A percentile compares a stretch with the other conserved stretches of the same genome.
phyloP scores from a whole-genome alignment of 306 rosid species.

The Castanopsis chinensis region DNA sequence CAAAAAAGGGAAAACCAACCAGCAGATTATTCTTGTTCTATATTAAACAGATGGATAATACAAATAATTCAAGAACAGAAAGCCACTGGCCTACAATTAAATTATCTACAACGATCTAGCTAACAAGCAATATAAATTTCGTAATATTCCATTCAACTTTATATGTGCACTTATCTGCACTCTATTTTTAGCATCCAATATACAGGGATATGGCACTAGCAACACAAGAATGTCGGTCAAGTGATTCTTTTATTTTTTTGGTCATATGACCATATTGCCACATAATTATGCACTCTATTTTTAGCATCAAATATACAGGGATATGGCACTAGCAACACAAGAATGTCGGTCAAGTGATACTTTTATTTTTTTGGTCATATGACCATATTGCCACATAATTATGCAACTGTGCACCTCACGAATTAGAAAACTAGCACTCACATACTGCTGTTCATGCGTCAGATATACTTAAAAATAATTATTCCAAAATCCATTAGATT shows the following conservation, averaged over 20 bases:
- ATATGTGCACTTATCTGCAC: background rate
- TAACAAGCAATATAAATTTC: background rate
- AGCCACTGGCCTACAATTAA: background rate
- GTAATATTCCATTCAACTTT: background rate
- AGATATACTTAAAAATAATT: background rate
- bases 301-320: background rate
- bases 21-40: background rate
- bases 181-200: background rate
- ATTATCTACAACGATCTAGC: background rate
- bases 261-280: background rate
- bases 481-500: background rate
- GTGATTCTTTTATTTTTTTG: background rate
- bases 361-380: background rate
- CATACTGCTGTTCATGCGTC: background rate
- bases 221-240: background rate
- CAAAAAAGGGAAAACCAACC: background rate
- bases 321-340: background rate
- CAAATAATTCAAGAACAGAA: background rate
- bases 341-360: background rate
- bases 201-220: background rate
- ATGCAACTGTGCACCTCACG: background rate
- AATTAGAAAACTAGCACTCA: background rate
- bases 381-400: background rate
- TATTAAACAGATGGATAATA: background rate
- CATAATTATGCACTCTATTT: background rate